A percentile compares a stretch with the other conserved stretches of the same genome.
phyloP scores from a whole-genome alignment of 1,139 yeast species.

The Tardiomyces depauwii region DNA sequence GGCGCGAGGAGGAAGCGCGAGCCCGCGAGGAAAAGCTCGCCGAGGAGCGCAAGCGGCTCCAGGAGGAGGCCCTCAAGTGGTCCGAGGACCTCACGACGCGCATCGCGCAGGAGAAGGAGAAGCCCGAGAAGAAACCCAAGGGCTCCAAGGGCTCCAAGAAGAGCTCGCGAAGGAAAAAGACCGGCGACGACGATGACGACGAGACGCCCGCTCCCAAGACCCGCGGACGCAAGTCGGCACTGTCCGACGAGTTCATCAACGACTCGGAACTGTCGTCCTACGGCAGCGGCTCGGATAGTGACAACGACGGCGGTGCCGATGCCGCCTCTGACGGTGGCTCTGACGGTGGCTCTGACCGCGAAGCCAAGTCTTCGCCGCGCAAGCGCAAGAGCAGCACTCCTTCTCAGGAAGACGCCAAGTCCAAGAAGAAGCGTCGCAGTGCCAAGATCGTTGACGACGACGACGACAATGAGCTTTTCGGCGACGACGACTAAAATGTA shows the following conservation, averaged over 20 bases:
- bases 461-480: conserved; percentile 19
- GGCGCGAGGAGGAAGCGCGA: conserved; percentile 26
- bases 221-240: not conserved
- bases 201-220: conserved; percentile 1
- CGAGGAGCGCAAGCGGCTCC: conserved; percentile 57
- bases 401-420: conserved; percentile 9
- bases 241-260: conserved; percentile 7
- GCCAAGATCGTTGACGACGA: conserved; percentile 17
- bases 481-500: conserved; percentile 17
- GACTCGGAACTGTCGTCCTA: not conserved
- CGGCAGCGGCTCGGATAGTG: conserved; percentile 1
- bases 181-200: conserved; percentile 12
- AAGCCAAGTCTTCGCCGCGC: conserved; percentile 4
- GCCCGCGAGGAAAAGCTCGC: conserved; percentile 39
- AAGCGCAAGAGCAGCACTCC: conserved; percentile 1
- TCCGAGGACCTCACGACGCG: conserved; percentile 22
- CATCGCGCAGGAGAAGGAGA: conserved; percentile 10
- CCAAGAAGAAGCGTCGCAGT: conserved; percentile 14
- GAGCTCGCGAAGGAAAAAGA: conserved; percentile 18
- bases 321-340: conserved; percentile 8
- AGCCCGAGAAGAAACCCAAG: conserved; percentile 14
- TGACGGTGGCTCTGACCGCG: conserved; percentile 11
- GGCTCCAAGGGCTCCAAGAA: conserved; percentile 12
- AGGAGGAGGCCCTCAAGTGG: conserved; percentile 77
- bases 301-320: conserved; percentile 6